Conservation (phyloP, 805 yeast species). For the Candida mattraensis region DNA sequence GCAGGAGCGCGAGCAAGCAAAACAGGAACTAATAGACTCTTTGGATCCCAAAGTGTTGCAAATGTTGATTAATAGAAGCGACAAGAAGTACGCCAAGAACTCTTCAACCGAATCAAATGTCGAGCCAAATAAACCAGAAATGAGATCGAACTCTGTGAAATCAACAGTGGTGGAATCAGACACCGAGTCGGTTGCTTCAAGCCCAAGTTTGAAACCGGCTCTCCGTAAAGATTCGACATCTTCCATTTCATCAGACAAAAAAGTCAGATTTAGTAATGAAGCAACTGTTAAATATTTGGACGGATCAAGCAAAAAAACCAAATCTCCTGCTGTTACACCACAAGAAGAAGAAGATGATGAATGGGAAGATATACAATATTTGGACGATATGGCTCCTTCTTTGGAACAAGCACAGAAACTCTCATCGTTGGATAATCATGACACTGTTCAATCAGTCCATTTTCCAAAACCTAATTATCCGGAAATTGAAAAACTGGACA, state of each 20-base stretch:
- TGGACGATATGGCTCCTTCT: conserved; percentile 51
- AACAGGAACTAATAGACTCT: conserved; percentile 61
- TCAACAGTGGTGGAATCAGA: conserved; percentile 11
- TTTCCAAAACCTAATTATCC: conserved; percentile 55
- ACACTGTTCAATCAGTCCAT: conserved; percentile 46
- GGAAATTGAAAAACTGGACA: conserved; percentile 40
- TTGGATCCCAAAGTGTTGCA: conserved; percentile 70
- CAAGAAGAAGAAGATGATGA: conserved; percentile 29
- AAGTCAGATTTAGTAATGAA: conserved; percentile 33
- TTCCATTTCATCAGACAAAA: conserved; percentile 23
- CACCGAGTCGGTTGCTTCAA: conserved; percentile 15
- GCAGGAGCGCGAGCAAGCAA: conserved; percentile 63
- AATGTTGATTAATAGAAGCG: conserved; percentile 56
- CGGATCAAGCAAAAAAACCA: conserved; percentile 6
- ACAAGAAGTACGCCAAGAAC: conserved; percentile 39
- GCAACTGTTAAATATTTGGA: conserved; percentile 33
- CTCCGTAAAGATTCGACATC: conserved; percentile 20
- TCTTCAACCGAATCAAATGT: conserved; percentile 29
- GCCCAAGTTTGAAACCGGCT: conserved; percentile 22
- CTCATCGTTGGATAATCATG: conserved; percentile 36
- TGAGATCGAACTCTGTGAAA: conserved; percentile 36
- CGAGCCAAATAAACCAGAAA: conserved; percentile 35
- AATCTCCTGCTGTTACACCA: conserved; percentile 7
- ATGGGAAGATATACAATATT: conserved; percentile 51
- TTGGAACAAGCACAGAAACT: conserved; percentile 41